Evolutionary conservation across 352 stramenopile genomes (phyloP).

Genomic region (Saprolegnia parasitica): DNA sequence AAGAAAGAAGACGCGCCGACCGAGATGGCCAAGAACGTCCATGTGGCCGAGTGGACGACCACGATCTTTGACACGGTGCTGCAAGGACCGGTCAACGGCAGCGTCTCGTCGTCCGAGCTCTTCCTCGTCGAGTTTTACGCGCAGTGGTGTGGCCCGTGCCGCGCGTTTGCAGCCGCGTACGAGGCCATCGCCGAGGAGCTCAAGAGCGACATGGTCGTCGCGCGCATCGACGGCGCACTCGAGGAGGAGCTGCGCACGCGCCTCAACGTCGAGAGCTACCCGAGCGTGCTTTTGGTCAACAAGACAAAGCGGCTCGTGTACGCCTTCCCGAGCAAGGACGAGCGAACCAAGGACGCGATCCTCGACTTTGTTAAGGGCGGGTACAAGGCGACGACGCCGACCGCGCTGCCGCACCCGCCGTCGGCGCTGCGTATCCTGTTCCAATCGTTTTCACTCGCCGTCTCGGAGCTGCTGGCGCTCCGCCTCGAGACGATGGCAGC

Average conservation of each 20-base stretch:
- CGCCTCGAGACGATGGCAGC: neutral
- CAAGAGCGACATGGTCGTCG: slow-evolving; percentile 7
- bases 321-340: neutral
- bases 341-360: slow-evolving; percentile 1
- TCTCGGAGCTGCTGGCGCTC: neutral
- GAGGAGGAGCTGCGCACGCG: slow-evolving; percentile 32
- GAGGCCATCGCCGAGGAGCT: slow-evolving; percentile 7
- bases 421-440: neutral
- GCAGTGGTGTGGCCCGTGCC: slow-evolving; percentile 71
- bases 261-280: slow-evolving; percentile 17
- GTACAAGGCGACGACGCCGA: neutral
- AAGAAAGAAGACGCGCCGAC: slow-evolving; percentile 40
- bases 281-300: neutral
- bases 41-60: slow-evolving; percentile 50
- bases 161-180: slow-evolving; percentile 8
- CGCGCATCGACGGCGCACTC: slow-evolving; percentile 8
- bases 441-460: neutral
- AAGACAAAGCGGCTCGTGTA: slow-evolving; percentile 12
- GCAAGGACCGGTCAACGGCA: slow-evolving; percentile 31
- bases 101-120: slow-evolving; percentile 46
- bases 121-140: slow-evolving; percentile 84
- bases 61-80: slow-evolving; percentile 51
- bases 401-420: neutral
- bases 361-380: slow-evolving; percentile 2
- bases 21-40: slow-evolving; percentile 30